A percentile compares a stretch with the other conserved stretches of the same genome.
These are phyloP conservation scores for Corrigiola litoralis DNA, from an alignment of 179 eudicot genomes.

Conservation along the genomic window DNA sequence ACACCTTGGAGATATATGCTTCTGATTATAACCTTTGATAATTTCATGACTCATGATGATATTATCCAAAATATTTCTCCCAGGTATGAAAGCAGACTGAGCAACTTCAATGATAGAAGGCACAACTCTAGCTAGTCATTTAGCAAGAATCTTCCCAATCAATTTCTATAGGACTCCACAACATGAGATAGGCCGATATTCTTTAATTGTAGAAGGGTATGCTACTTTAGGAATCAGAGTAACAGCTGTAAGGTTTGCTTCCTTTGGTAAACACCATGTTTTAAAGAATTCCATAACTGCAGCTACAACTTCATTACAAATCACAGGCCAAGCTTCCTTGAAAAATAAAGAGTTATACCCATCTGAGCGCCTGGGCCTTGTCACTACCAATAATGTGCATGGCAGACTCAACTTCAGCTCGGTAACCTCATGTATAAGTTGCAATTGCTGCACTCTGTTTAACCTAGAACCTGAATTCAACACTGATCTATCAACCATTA, in stretches of 20 bases:
- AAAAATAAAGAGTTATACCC: neutral
- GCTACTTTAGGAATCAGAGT: neutral
- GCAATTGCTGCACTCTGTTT: too few relatives aligned
- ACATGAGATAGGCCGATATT: neutral
- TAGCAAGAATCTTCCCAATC: neutral
- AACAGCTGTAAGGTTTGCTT: neutral
- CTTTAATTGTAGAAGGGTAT: neutral
- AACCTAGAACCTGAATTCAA: too few relatives aligned
- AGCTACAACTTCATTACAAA: neutral
- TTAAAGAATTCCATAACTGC: neutral
- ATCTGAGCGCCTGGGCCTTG: neutral
- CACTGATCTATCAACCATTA: too few relatives aligned
- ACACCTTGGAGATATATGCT: neutral
- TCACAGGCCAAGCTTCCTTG: neutral
- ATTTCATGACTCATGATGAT: neutral
- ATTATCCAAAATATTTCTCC: neutral
- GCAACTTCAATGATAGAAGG: neutral
- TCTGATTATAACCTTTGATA: neutral
- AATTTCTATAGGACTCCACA: neutral
- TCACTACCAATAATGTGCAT: too few relatives aligned
- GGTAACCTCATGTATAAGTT: too few relatives aligned
- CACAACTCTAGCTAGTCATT: neutral
- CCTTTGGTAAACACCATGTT: neutral
- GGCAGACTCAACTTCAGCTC: too few relatives aligned
- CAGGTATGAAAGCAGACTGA: neutral